Base-by-base conservation (phyloP, 768 basidiomycete genomes). In the Filobasidium wieringae region DNA sequence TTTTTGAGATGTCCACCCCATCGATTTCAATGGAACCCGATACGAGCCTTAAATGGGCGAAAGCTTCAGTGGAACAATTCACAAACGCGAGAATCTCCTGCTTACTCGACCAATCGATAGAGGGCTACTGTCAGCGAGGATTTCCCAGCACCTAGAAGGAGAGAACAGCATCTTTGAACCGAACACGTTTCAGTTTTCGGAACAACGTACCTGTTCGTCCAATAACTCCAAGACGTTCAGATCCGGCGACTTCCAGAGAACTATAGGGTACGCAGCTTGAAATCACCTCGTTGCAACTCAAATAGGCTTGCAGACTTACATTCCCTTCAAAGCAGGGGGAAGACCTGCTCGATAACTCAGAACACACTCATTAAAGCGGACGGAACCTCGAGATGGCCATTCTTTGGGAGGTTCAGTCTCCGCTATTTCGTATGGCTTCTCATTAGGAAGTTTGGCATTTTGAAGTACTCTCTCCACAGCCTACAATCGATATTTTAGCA, bases 141-240 rank as follows among this genome's bases (percentile, higher is more conserved):
- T 73, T 93, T 88, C 34, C 88, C 89, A 0, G 88, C 88, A 27
- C 88, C n/a, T n/a, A n/a, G n/a, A n/a, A n/a, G n/a, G n/a, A n/a
- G n/a, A n/a, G n/a, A n/a, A n/a, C n/a, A n/a, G n/a, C n/a, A n/a
- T n/a, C n/a, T n/a, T n/a, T n/a, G n/a, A n/a, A n/a, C n/a, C n/a
- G n/a, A n/a, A n/a, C n/a, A n/a, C n/a, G n/a, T n/a, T n/a, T n/a
- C n/a, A n/a, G n/a, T n/a, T n/a, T n/a, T n/a, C n/a, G n/a, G n/a
- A n/a, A n/a, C n/a, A n/a, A n/a, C n/a, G n/a, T n/a, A n/a, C n/a
- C 88, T 17, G 88, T 90, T 7, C 81, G 68, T 39, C 89, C 89
- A 49, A 93, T 84, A 52, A 93, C 85, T n/a, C 91, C 92, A n/a
- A n/a, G 61, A 95, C 82, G 75, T 92, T 91, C 75, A 93, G 90